Conservation (phyloP, 768 basidiomycete species). For the Podaxis sp. region DNA sequence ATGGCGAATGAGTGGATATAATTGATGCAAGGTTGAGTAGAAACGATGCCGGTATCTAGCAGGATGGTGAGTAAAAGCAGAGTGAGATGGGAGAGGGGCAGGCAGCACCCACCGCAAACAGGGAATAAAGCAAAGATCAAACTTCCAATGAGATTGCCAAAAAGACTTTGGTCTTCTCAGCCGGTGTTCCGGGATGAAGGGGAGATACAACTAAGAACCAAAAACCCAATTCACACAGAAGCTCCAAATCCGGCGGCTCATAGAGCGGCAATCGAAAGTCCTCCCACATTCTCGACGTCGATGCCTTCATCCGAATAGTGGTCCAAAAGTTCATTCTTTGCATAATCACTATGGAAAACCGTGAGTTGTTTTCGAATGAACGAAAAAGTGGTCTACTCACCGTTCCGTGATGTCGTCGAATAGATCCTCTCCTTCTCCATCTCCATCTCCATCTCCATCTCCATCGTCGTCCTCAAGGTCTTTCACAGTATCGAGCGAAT, state of each 20-base stretch:
- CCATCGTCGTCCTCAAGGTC: conserved; percentile 75
- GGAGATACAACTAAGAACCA: conserved; percentile 35
- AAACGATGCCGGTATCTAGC: conserved; percentile 60
- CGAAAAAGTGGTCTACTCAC: conserved; percentile 39
- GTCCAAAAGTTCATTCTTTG: conserved; percentile 78
- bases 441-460: conserved; percentile 71
- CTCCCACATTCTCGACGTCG: conserved; percentile 69
- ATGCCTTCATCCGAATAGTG: conserved; percentile 84
- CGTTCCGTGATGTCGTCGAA: conserved; percentile 78
- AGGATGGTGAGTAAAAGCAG: neutral
- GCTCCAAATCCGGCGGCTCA: conserved; percentile 80
- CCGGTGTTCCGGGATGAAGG: neutral
- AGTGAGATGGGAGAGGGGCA: neutral
- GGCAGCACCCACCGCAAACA: conserved; percentile 53
- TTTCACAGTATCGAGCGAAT: conserved; percentile 62
- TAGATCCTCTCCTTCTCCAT: conserved; percentile 91
- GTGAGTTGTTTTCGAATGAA: conserved; percentile 15
- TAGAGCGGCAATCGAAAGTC: conserved; percentile 68
- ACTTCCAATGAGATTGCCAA: conserved; percentile 72
- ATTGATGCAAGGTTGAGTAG: conserved; percentile 53
- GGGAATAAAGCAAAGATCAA: conserved; percentile 69
- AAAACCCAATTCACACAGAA: conserved; percentile 67
- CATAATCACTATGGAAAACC: conserved; percentile 68
- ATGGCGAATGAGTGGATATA: conserved; percentile 56
- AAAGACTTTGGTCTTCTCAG: conserved; percentile 41